A percentile compares a stretch with the other conserved stretches of the same genome.
Conservation (phyloP, 768 basidiomycete genomes). For the Tricholoma matsutake region DNA sequence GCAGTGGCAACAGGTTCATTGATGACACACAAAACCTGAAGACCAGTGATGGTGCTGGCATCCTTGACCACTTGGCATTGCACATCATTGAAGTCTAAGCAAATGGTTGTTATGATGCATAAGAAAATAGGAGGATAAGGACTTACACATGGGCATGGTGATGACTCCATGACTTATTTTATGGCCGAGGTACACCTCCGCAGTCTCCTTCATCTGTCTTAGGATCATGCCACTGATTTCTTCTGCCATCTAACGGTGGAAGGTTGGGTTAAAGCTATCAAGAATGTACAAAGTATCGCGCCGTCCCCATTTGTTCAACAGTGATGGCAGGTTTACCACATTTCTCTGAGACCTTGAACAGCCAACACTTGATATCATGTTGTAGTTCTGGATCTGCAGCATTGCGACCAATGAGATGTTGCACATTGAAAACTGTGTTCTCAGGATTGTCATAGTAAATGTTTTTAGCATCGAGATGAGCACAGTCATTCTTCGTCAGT, state of each 20-base stretch:
- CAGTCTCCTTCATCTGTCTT: constrained; percentile 98
- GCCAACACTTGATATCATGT: constrained; percentile 89
- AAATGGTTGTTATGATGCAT: constrained; percentile 7
- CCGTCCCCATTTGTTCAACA: constrained; percentile 75
- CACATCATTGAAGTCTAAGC: constrained; percentile 96
- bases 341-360: constrained; percentile 79
- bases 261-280: background rate
- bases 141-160: constrained; percentile 91
- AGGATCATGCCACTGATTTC: constrained; percentile 96
- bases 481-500: constrained; percentile 76
- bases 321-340: constrained; percentile 76
- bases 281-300: constrained; percentile 74
- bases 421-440: constrained; percentile 97
- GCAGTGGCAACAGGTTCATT: constrained; percentile 98
- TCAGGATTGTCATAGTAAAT: constrained; percentile 86
- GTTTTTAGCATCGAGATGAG: constrained; percentile 77
- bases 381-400: constrained; percentile 77
- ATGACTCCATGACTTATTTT: constrained; percentile 97
- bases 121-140: background rate
- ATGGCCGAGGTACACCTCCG: constrained; percentile 94
- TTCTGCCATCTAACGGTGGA: constrained; percentile 67
- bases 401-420: constrained; percentile 89
- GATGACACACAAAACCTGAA: constrained; percentile 94
- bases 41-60: constrained; percentile 91
- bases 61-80: constrained; percentile 99